Evolutionary conservation across 129 eudicot genomes (phyloP), one percentile per base, ranked within the genome.

Genomic region (Ambrosia trifida): DNA sequence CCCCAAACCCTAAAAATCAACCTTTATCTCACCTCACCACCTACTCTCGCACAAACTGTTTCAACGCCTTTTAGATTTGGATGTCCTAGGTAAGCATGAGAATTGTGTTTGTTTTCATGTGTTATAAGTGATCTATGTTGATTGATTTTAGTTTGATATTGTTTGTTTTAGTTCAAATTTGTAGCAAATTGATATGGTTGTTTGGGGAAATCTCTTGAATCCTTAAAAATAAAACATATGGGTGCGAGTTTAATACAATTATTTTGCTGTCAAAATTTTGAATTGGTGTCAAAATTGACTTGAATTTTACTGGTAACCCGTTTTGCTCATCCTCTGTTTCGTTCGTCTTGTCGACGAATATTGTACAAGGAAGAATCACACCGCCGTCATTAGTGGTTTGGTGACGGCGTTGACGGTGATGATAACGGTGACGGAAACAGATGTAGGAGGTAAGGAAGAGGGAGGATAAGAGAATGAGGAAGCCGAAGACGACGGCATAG

Each of bases 401-500:
- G 17, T 30, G 59, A 28, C 4, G 76, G n/a, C 3, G 69, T 7
- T 8, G 14, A 47, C 33, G 41, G 2, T 18, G n/a, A 53, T 65
- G 41, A 67, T 65, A n/a, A n/a, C n/a, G n/a, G n/a, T n/a, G 78
- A 84, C 89, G 89, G 81, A 85, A 84, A 79, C 88, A 86, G 82
- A 83, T 60, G 85, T 81, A 86, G 79, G 92, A 84, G 67, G 89
- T 74, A 56, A 89, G 84, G 65, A 87, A 79, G 76, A 93, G 31
- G 20, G 86, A 62, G 75, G 89, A 84, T 69, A 89, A 71, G 79
- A 92, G 85, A 41, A 92, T 84, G 76, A 92, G 89, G 70, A 89
- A 89, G 68, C 86, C 91, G n/a, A 89, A 74, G 56, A 91, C 92
- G 67, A 88, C 74, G 67, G 95, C 96, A 88, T 84, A 56, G 88